A percentile compares a stretch with the other conserved stretches of the same genome.
These are phyloP conservation scores for Mytilinidion resinicola DNA, from an alignment of 495 filamentous ascomycete genomes.

Conservation along the genomic window DNA sequence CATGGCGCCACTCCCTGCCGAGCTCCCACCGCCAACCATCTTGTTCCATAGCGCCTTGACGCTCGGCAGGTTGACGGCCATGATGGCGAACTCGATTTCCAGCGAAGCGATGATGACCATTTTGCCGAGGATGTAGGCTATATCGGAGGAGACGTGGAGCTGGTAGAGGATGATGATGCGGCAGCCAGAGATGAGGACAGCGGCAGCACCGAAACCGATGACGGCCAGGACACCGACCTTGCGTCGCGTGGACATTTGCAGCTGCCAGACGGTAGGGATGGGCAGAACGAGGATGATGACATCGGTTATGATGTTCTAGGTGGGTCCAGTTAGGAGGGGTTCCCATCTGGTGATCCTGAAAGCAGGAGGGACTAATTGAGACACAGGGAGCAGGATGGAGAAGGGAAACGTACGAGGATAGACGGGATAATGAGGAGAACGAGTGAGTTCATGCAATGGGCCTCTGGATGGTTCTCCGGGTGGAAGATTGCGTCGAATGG, in stretches of 20 bases:
- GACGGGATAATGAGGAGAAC: conserved; percentile 11
- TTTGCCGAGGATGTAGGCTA: conserved; percentile 31
- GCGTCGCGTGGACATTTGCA: conserved; percentile 25
- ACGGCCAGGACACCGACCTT: conserved; percentile 14
- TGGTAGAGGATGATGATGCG: conserved; percentile 28
- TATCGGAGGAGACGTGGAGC: conserved; percentile 23
- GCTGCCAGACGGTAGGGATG: conserved; percentile 32
- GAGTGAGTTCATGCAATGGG: conserved; percentile 9
- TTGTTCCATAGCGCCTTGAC: conserved; percentile 23
- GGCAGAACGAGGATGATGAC: conserved; percentile 34
- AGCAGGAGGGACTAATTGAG: too few species aligned
- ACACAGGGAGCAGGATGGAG: neutral
- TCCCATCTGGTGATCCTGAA: too few species aligned
- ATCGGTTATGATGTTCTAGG: conserved; percentile 29
- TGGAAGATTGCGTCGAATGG: conserved; percentile 14
- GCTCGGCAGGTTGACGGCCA: conserved; percentile 33
- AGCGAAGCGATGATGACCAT: conserved; percentile 33
- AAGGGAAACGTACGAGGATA: conserved; percentile 4
- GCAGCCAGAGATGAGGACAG: conserved; percentile 19
- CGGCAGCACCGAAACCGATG: conserved; percentile 24
- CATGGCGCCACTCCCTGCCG: neutral
- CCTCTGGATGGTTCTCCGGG: conserved; percentile 7
- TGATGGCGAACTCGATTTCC: conserved; percentile 32
- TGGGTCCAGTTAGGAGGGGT: too few species aligned
- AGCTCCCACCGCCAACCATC: conserved; percentile 1